Base-by-base conservation (phyloP, 371 early-diverging fungal genomes). In the Capillidium heterosporum region DNA sequence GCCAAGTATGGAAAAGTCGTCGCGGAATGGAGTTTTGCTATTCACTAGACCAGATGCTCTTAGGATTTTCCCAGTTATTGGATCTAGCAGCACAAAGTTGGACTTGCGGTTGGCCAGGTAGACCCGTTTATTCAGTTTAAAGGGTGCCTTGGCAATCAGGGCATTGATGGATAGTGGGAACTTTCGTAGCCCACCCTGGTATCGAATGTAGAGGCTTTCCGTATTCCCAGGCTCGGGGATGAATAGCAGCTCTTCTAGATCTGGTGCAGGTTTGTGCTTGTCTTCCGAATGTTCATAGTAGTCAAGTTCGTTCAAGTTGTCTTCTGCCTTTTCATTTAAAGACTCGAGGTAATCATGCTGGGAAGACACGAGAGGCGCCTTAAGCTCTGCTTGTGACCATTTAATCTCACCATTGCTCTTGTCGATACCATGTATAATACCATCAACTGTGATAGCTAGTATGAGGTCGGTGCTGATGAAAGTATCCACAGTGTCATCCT, bases 221-320 rank as follows among this genome's bases (percentile, higher is more conserved):
- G 80, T 75, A 40, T 81, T 72, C 21, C 71, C 72, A 1, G 91
- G 91, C 61, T 90, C 91, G 4, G 84, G 79, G 59, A 90, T 80
- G 60, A 82, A 85, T 21, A 80, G 59, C 21, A 70, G 53, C 8
- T 73, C 69, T 7, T 40, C 43, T 4, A 21, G 8, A 29, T 67
- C 65, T 5, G 52, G 31, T 32, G 27, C 21, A 29, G n/a, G 27
- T 48, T 43, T 35, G 13, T 11, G 27, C 32, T 43, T 35, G 7
- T 11, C 28, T 24, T 19, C 35, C 1, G 29, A 5, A 19, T 35
- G 31, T 26, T 49, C 58, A 21, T 5, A 32, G 50, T 23, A 13
- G 7, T 21, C 58, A 39, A 42, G 7, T 41, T 35, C 40, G 15
- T 32, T 24, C 21, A 44, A 21, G 8, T 19, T 28, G n/a, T 40